These are phyloP conservation scores for Penstemon newberryi DNA, from an alignment of 257 asterid genomes.

Conservation along the genomic window DNA sequence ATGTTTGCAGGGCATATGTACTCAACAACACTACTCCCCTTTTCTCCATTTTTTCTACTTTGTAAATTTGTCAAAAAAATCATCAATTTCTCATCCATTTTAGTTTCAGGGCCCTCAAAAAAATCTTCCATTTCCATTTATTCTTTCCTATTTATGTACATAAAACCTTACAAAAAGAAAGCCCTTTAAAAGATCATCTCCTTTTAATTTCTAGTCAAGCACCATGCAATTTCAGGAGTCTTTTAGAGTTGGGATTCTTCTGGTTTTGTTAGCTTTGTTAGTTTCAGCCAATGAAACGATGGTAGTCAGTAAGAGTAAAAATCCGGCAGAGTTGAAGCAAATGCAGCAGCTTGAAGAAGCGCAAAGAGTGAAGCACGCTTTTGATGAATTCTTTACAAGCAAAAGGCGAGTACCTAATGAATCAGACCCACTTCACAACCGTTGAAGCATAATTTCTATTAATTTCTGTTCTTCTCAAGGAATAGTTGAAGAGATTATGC, in stretches of 20 bases:
- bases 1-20: constrained; percentile 34
- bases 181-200: constrained; percentile 16
- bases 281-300: constrained; percentile 22
- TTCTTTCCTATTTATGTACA: constrained; percentile 20
- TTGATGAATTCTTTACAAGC: constrained; percentile 33
- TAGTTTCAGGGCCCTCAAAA: constrained; percentile 30
- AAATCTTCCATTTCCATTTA: constrained; percentile 16
- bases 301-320: constrained; percentile 9
- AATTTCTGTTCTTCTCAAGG: neutral
- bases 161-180: constrained; percentile 9
- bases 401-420: constrained; percentile 42
- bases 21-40: neutral
- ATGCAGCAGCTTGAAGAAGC: neutral
- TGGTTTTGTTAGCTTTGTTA: constrained; percentile 26
- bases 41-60: neutral
- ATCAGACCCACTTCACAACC: constrained; percentile 48
- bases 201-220: neutral
- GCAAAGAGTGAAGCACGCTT: constrained; percentile 12
- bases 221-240: constrained; percentile 8
- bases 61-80: constrained; percentile 10
- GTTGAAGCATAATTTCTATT: constrained; percentile 9
- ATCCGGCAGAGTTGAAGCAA: constrained; percentile 1
- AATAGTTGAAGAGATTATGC: constrained; percentile 9
- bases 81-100: neutral
- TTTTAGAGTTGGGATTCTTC: neutral